Evolutionary conservation across 164 flowering plant genomes (phyloP), one percentile per base, ranked within the genome.

Genomic region (Amborella trichopoda): DNA sequence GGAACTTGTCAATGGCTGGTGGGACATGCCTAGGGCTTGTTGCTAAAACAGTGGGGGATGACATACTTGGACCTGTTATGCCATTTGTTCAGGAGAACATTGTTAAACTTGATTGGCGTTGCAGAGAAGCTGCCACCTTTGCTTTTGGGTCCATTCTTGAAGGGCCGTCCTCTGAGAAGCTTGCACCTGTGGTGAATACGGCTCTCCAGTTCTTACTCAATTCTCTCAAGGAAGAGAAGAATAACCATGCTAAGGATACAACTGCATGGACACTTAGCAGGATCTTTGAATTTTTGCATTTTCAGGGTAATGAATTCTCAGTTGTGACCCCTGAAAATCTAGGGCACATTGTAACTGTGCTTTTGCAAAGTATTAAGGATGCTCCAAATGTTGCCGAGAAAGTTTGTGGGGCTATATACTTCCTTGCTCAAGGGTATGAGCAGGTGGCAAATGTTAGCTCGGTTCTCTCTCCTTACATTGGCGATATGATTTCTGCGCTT

Each of bases 1-100:
- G 95, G 95, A 85, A 79, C 61, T 52, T 84, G 36, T 66, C 95
- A 11, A 84, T 84, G 87, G 83, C 95, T 46, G 95, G 90, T 37
- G 90, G 90, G 24, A 81, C 90, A 19, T 84, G 95, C 45, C 61
- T 84, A 9, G 78, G 85, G 32, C 83, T 84, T 55, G 91, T 80
- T 49, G 74, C 95, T 6, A 72, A 71, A 54, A 76, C 91, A 19
- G 90, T 79, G 46, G 88, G 95, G 2, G 85, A 81, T 74, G 63
- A 60, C 20, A 60, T 85, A 20, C 74, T 85, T 25, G 78, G 83
- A 23, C 80, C 77, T 54, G 87, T 84, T 23, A 74, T 81, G 83
- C 90, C 87, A 43, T 85, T 81, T 59, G 81, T 85, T 40, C 68
- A 79, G 69, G 59, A 46, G n/a, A 85, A 81, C 60, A 81, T 85